Evolutionary conservation across 768 basidiomycete genomes (phyloP), one percentile per base, ranked within the genome.

Genomic region (Megacollybia marginata): DNA sequence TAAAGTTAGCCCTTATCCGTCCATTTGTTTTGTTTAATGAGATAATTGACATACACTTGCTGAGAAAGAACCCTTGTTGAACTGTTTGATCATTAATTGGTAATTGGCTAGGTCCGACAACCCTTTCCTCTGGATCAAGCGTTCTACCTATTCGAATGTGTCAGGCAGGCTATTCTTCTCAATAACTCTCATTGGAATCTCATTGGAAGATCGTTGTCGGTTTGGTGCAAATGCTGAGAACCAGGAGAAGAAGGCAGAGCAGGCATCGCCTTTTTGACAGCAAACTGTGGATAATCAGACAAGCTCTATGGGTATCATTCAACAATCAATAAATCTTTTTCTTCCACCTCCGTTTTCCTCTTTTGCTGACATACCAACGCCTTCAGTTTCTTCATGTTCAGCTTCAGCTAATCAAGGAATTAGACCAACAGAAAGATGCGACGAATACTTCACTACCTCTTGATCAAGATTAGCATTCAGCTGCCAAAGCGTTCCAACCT

Each of bases 141-240:
- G 62, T 54, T 7, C 71, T 90, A n/a, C 79, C 81, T 0, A 49
- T 79, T 15, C 57, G 68, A 43, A 69, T 4, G 31, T 33, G 1
- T 54, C 88, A 87, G 78, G 56, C 69, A 15, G 86, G 87, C 10
- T 87, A 88, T 56, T 86, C 86, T 1, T 78, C 79, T 0, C 65
- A 68, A 2, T 58, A 62, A 16, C 71, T 77, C 0, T 57, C n/a
- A n/a, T n/a, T n/a, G n/a, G 69, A 6, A 69, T 80, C 42, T 74
- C 78, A 5, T 60, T 82, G 16, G 83, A 87, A 38, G 79, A 85
- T 48, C 76, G 83, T 44, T 72, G 72, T 49, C 76, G 71, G 48
- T 65, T 83, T 2, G 87, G 86, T 4, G 73, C 71, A 0, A 77
- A 77, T 16, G 68, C 88, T 2, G 87, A 88, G 57, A 63, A 70